phyloP scores from a whole-genome alignment of 2,329 filamentous ascomycete genomes.

The Leptographium flavum region DNA sequence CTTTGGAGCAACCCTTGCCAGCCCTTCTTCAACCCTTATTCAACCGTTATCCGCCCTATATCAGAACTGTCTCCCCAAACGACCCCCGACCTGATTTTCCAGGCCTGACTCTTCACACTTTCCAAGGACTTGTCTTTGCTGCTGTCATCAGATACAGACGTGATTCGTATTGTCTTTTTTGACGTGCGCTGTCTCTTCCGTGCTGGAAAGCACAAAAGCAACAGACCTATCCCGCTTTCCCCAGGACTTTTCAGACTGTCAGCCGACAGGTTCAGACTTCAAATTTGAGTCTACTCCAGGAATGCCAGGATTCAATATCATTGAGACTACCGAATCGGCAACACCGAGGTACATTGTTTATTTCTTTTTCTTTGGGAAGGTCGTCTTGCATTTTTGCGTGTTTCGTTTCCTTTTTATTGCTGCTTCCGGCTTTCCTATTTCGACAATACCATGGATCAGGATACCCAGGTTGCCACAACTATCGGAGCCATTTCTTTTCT shows the following conservation, averaged over 20 bases:
- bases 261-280: neutral
- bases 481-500: no score
- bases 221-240: no score
- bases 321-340: slow-evolving; percentile 45
- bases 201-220: neutral
- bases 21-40: neutral
- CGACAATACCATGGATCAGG: no score
- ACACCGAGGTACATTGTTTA: slow-evolving; percentile 42
- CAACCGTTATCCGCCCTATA: neutral
- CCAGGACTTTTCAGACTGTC: neutral
- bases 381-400: slow-evolving; percentile 14
- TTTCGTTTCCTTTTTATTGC: neutral
- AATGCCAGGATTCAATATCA: slow-evolving; percentile 41
- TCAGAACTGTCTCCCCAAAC: neutral
- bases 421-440: slow-evolving; percentile 4
- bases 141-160: slow-evolving; percentile 1
- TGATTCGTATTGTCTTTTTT: slow-evolving; percentile 1
- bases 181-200: slow-evolving; percentile 1
- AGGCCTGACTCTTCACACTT: neutral
- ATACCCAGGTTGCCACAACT: no score
- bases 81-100: neutral
- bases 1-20: neutral
- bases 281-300: neutral
- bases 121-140: neutral
- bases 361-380: slow-evolving; percentile 31